Evolutionary conservation across 2,329 filamentous ascomycete species (phyloP), one percentile per base, ranked within the genome.

Genomic region (Annulohypoxylon truncatum): DNA sequence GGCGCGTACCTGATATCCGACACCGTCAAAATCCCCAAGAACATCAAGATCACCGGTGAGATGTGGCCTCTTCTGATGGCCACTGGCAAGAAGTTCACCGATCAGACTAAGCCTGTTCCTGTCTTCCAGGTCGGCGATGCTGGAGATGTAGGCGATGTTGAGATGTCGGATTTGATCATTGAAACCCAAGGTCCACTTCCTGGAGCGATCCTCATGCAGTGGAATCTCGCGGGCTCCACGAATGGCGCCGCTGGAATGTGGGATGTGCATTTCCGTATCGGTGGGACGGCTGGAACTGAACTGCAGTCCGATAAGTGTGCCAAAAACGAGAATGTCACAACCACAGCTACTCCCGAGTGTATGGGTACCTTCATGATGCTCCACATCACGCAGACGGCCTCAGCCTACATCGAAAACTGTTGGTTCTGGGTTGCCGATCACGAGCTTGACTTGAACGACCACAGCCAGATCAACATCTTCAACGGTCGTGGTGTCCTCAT

Each of bases 201-300:
- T 0, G 95, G 95, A 70, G 95, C 94, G 15, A 93, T 97, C 75
- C 86, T 97, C 76, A 89, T 97, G 82, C 87, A 97, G 78, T 97
- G 93, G 92, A 97, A 97, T 80, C 83, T 97, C 42, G 88, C 88
- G 44, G 90, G 89, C 33, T 77, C 85, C 71, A 83, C 79, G 59
- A 85, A 90, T 62, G 93, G 93, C 48, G 87, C 89, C 1, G 90
- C 89, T 18, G 95, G 89, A 67, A 89, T 97, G 80, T 99, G 94
- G 92, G 96, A 99, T 75, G 90, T 94, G n/a, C 96, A 99, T 83
- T 91, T 96, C 81, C 93, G 96, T 75, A 88, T 99, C 73, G 95
- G 94, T 73, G 96, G 96, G 44, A 90, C 90, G 58, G 90, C 92
- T 3, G 95, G 95, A 65, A 96, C 94, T 26, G 81, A 92, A 70